Evolutionary conservation across 2,329 filamentous ascomycete species (phyloP).

Genomic region (Claviceps capensis): DNA sequence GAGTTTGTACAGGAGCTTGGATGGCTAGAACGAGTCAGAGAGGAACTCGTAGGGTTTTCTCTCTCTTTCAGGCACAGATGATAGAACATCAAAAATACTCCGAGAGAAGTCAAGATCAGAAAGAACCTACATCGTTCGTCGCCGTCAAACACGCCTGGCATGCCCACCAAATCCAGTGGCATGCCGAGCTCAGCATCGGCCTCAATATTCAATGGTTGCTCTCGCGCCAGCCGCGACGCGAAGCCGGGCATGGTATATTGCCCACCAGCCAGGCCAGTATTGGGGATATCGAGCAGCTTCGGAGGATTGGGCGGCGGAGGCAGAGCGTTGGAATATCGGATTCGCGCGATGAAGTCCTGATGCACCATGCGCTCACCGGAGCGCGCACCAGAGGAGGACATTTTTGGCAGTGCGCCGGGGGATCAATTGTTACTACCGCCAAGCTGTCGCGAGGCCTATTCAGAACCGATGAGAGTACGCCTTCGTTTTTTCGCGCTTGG

Average conservation of each 20-base stretch:
- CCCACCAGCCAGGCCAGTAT: slow-evolving; percentile 71
- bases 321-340: slow-evolving; percentile 89
- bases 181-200: slow-evolving; percentile 96
- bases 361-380: slow-evolving; percentile 51
- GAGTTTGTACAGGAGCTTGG: slow-evolving; percentile 58
- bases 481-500: background rate
- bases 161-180: slow-evolving; percentile 88
- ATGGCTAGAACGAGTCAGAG: slow-evolving; percentile 46
- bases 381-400: slow-evolving; percentile 23
- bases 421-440: background rate
- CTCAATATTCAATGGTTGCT: slow-evolving; percentile 92
- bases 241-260: slow-evolving; percentile 87
- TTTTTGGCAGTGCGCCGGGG: slow-evolving; percentile 5
- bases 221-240: slow-evolving; percentile 74
- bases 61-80: no score
- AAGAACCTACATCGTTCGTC: slow-evolving; percentile 70
- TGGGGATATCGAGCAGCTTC: slow-evolving; percentile 93
- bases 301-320: slow-evolving; percentile 89
- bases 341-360: slow-evolving; percentile 94
- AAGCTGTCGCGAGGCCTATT: background rate
- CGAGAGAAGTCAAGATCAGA: background rate
- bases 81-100: no score
- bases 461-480: background rate
- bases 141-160: slow-evolving; percentile 88
- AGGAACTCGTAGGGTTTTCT: background rate